These are phyloP conservation scores for Cladophialophora psammophila DNA, from an alignment of 2,329 filamentous ascomycete species.

Conservation along the genomic window DNA sequence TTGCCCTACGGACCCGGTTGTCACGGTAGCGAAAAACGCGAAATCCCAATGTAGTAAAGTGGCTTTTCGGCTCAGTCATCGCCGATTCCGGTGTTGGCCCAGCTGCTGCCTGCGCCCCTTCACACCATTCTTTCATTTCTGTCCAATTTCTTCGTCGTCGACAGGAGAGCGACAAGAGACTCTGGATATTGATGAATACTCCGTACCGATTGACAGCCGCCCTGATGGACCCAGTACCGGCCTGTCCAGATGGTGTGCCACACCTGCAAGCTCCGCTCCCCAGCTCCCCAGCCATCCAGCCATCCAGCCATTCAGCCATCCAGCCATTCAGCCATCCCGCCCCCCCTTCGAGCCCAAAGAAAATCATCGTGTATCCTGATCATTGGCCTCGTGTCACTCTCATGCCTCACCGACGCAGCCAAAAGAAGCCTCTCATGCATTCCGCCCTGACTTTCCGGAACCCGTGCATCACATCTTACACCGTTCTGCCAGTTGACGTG, in stretches of 20 bases:
- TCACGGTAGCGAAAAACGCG: constrained; percentile 6
- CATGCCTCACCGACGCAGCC: constrained; percentile 25
- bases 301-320: background rate
- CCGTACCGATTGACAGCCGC: background rate
- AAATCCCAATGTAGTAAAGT: background rate
- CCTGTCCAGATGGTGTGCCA: constrained; percentile 4
- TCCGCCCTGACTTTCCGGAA: background rate
- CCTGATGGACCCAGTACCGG: background rate
- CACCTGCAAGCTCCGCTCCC: constrained; percentile 3
- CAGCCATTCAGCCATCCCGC: background rate
- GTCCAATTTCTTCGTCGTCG: background rate
- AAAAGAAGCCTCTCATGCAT: constrained; percentile 12
- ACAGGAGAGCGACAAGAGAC: background rate
- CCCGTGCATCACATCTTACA: background rate
- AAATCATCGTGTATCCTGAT: constrained; percentile 23
- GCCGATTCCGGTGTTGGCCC: background rate
- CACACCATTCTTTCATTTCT: background rate
- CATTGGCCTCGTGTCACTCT: constrained; percentile 27
- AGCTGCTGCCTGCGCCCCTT: background rate
- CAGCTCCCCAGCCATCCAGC: background rate
- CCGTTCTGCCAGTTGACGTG: constrained; percentile 5
- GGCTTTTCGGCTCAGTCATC: background rate
- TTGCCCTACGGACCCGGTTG: background rate
- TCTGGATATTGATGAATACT: background rate
- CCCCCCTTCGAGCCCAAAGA: constrained; percentile 1